Conservation (phyloP, 352 stramenopile genomes). For the Phytophthora citricola region DNA sequence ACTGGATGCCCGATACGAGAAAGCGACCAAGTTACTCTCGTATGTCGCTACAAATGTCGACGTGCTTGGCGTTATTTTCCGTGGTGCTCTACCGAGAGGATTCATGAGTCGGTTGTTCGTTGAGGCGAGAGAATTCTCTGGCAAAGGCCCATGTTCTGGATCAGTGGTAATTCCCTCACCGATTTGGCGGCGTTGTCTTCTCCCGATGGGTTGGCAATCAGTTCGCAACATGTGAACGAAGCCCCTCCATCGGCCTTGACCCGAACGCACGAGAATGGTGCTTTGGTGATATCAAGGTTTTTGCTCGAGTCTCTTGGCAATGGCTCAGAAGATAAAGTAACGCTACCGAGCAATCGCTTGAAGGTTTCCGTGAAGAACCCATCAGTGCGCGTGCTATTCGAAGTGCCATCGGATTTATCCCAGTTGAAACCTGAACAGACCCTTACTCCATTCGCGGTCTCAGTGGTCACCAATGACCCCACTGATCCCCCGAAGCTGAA, state of each 20-base stretch:
- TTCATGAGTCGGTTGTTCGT: slow-evolving; percentile 61
- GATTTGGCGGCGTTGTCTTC: slow-evolving; percentile 45
- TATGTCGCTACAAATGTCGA: slow-evolving; percentile 71
- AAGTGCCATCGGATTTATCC: slow-evolving; percentile 56
- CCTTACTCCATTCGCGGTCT: slow-evolving; percentile 62
- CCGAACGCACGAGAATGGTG: slow-evolving; percentile 60
- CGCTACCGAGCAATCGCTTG: slow-evolving; percentile 51
- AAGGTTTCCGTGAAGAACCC: slow-evolving; percentile 71
- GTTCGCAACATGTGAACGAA: slow-evolving; percentile 2
- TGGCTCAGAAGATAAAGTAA: slow-evolving; percentile 4
- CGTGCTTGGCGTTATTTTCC: slow-evolving; percentile 65
- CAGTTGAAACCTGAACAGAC: slow-evolving; percentile 44
- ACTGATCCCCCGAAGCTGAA: slow-evolving; percentile 50
- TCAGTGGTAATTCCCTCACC: slow-evolving; percentile 63
- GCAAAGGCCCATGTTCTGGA: slow-evolving; percentile 70
- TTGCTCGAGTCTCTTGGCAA: slow-evolving; percentile 33
- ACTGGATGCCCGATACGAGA: slow-evolving; percentile 67
- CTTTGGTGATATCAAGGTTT: slow-evolving; percentile 68
- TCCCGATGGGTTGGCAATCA: slow-evolving; percentile 21
- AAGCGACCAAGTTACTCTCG: slow-evolving; percentile 55
- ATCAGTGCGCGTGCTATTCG: slow-evolving; percentile 66
- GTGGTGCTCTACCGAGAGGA: slow-evolving; percentile 58
- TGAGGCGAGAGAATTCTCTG: slow-evolving; percentile 62
- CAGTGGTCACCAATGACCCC: slow-evolving; percentile 50
- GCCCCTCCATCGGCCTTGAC: slow-evolving; percentile 17